phyloP scores from a whole-genome alignment of 495 filamentous ascomycete genomes.

The Cercophora sp. region DNA sequence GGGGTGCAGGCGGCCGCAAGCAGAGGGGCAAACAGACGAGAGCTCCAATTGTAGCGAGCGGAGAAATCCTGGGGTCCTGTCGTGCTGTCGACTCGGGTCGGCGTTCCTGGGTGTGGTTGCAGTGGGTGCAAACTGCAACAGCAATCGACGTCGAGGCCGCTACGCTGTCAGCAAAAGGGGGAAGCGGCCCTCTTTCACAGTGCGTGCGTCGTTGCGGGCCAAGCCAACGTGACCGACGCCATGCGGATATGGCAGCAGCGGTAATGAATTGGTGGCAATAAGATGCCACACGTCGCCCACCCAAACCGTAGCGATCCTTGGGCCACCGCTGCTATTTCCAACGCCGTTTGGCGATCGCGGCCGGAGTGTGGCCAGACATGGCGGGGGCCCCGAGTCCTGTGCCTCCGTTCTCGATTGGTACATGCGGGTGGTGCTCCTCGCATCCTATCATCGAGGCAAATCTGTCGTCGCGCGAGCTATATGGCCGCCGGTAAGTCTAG shows the following conservation, averaged over 20 bases:
- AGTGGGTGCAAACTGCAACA: neutral
- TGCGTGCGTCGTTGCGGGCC: too few species aligned
- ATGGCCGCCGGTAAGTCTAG: slow-evolving; percentile 1
- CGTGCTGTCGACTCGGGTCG: too few species aligned
- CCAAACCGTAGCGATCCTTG: too few species aligned
- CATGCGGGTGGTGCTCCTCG: too few species aligned
- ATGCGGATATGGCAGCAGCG: too few species aligned
- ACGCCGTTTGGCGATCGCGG: neutral
- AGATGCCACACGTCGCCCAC: too few species aligned
- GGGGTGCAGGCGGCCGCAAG: neutral
- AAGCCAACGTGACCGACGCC: too few species aligned
- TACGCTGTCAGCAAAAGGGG: neutral
- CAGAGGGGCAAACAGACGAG: neutral
- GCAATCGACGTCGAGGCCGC: neutral
- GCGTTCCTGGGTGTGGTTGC: slow-evolving; percentile 17
- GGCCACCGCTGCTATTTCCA: too few species aligned
- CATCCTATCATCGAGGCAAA: too few species aligned
- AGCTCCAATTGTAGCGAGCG: neutral
- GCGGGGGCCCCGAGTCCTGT: slow-evolving; percentile 1
- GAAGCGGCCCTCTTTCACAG: slow-evolving; percentile 1
- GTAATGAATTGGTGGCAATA: too few species aligned
- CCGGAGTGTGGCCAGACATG: neutral
- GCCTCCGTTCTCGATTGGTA: slow-evolving; percentile 16
- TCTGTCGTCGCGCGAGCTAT: too few species aligned
- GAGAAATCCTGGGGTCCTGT: neutral